Evolutionary conservation across 306 rosid species (phyloP).

Genomic region (Hippophae rhamnoides): DNA sequence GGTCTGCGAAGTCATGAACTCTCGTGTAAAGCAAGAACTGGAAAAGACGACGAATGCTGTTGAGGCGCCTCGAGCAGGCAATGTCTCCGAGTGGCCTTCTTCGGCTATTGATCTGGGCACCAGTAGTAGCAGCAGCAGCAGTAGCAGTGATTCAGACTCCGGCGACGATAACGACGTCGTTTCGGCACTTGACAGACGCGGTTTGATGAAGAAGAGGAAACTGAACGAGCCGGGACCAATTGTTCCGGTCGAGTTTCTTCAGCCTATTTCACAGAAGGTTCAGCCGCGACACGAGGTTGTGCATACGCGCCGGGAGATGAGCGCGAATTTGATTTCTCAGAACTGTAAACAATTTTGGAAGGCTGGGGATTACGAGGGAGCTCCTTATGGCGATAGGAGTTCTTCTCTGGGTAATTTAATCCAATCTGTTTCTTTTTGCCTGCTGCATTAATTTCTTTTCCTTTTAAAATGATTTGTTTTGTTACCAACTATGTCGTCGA

Average conservation of each 20-base stretch:
- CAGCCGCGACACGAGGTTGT: too few relatives aligned
- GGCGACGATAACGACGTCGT: constrained; percentile 6
- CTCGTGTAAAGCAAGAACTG: constrained; percentile 35
- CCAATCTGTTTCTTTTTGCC: neutral
- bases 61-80: constrained; percentile 3
- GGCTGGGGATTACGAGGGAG: constrained; percentile 77
- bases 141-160: constrained; percentile 32
- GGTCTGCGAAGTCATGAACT: constrained; percentile 31
- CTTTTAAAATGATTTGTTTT: neutral
- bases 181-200: constrained; percentile 15
- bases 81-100: constrained; percentile 5
- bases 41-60: constrained; percentile 11
- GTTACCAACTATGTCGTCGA: neutral
- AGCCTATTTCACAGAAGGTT: neutral
- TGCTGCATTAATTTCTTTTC: neutral
- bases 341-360: constrained; percentile 79
- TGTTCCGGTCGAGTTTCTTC: constrained; percentile 48
- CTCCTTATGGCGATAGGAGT: constrained; percentile 16
- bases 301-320: neutral
- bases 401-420: constrained; percentile 33
- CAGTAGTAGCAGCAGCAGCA: constrained; percentile 32
- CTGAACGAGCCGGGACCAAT: constrained; percentile 25
- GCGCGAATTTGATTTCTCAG: neutral
- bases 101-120: constrained; percentile 43
- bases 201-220: constrained; percentile 30